Percentiles rank a stretch among this genome's conserved stretches.
phyloP scores from a whole-genome alignment of 2,329 filamentous ascomycete species.

The Nigrospora oryzae region DNA sequence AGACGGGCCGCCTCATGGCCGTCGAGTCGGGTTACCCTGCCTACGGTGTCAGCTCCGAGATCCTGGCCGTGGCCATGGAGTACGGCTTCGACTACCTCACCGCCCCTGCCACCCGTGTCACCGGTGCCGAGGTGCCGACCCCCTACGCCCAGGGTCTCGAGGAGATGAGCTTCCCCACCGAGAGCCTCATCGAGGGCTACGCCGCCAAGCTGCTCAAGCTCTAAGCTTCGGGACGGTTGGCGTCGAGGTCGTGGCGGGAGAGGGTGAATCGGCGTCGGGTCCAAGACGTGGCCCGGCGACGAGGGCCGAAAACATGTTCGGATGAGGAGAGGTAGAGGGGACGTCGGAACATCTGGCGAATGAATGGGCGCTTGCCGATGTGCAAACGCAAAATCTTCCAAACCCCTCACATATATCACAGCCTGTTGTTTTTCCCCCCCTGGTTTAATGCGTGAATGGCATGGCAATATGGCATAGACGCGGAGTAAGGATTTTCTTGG shows the following conservation, averaged over 20 bases:
- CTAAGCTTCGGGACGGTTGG: constrained; percentile 6
- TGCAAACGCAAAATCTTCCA: too few relatives aligned
- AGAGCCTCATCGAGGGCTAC: constrained; percentile 79
- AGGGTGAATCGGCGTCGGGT: too few relatives aligned
- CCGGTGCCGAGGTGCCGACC: constrained; percentile 93
- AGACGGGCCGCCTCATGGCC: constrained; percentile 84
- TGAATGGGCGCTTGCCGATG: too few relatives aligned
- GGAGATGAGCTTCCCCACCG: constrained; percentile 90
- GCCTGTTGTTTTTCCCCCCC: not conserved
- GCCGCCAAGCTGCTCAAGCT: constrained; percentile 71
- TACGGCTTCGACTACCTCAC: constrained; percentile 98
- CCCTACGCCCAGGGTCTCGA: constrained; percentile 91
- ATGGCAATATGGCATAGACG: constrained; percentile 1
- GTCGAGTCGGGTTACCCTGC: constrained; percentile 96
- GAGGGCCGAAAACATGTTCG: too few relatives aligned
- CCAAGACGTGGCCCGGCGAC: too few relatives aligned
- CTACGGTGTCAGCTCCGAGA: constrained; percentile 87
- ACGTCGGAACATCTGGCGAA: too few relatives aligned
- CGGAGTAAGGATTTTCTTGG: constrained; percentile 1
- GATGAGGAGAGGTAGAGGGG: too few relatives aligned
- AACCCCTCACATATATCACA: not conserved
- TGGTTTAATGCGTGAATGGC: not conserved
- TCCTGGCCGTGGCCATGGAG: constrained; percentile 91
- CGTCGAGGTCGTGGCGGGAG: too few relatives aligned
- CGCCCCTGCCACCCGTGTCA: constrained; percentile 86